These are phyloP conservation scores for Sicyos baderoa DNA, from an alignment of 306 rosid genomes.

Conservation along the genomic window DNA sequence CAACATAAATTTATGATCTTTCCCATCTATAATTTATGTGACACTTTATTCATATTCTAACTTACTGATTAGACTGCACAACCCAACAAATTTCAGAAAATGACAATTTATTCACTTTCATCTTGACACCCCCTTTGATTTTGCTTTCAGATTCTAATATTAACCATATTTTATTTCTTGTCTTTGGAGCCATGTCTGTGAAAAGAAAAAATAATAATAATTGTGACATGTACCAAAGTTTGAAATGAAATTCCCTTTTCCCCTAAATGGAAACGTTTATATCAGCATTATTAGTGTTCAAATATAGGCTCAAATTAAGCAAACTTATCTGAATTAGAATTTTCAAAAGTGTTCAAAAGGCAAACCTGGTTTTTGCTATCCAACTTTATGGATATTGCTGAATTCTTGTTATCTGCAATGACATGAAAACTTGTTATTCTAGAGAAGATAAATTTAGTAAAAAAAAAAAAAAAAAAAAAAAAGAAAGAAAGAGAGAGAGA, in stretches of 20 bases:
- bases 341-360: background rate
- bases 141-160: constrained; percentile 12
- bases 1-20: background rate
- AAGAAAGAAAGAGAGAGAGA: background rate
- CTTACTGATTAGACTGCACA: constrained; percentile 2
- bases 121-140: background rate
- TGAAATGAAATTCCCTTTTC: constrained; percentile 36
- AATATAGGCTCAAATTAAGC: background rate
- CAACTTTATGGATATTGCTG: constrained; percentile 14
- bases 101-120: constrained; percentile 6
- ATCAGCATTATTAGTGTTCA: background rate
- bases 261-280: constrained; percentile 21
- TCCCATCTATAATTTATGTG: background rate
- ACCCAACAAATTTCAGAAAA: background rate
- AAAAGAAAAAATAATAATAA: background rate
- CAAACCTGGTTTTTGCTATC: background rate
- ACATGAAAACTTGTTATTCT: constrained; percentile 13
- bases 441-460: constrained; percentile 4
- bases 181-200: constrained; percentile 10
- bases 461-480: background rate
- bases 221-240: constrained; percentile 22
- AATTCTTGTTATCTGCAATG: constrained; percentile 15
- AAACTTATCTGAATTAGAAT: background rate
- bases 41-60: background rate
- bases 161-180: background rate